Evolutionary conservation across 345 rosid species (phyloP).

Genomic region (Arabidopsis suecica): DNA sequence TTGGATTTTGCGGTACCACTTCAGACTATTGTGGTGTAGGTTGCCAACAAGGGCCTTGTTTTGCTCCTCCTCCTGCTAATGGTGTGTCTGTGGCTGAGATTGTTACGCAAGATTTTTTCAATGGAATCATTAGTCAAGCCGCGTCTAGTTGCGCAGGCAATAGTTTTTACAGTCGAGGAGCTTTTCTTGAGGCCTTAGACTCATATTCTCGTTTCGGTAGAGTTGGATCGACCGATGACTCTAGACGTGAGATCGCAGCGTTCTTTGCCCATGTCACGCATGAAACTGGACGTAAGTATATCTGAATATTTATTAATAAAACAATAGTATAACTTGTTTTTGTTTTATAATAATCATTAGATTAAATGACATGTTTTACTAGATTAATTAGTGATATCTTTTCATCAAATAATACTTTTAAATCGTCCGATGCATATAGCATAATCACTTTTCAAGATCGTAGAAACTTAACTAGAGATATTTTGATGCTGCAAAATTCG

Average conservation of each 20-base stretch:
- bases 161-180: slow-evolving; percentile 61
- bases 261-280: slow-evolving; percentile 86
- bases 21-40: slow-evolving; percentile 56
- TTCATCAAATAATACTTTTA: not conserved
- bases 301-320: no score
- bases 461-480: not conserved
- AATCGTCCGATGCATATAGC: not conserved
- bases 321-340: not conserved
- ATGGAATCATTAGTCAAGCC: slow-evolving; percentile 60
- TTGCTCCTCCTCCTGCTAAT: slow-evolving; percentile 47
- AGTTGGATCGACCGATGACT: slow-evolving; percentile 54
- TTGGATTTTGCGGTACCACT: slow-evolving; percentile 52
- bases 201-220: slow-evolving; percentile 62
- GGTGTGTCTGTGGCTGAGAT: slow-evolving; percentile 49
- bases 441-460: not conserved
- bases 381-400: not conserved
- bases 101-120: slow-evolving; percentile 60
- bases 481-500: not conserved
- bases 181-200: slow-evolving; percentile 58
- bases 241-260: slow-evolving; percentile 77
- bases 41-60: slow-evolving; percentile 65
- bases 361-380: not conserved
- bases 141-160: slow-evolving; percentile 58
- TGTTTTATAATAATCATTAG: not conserved
- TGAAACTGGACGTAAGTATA: slow-evolving; percentile 76